A percentile compares a stretch with the other conserved stretches of the same genome.
These are phyloP conservation scores for Musa balbisiana DNA, from an alignment of 202 grass and related monocot genomes.

Conservation along the genomic window DNA sequence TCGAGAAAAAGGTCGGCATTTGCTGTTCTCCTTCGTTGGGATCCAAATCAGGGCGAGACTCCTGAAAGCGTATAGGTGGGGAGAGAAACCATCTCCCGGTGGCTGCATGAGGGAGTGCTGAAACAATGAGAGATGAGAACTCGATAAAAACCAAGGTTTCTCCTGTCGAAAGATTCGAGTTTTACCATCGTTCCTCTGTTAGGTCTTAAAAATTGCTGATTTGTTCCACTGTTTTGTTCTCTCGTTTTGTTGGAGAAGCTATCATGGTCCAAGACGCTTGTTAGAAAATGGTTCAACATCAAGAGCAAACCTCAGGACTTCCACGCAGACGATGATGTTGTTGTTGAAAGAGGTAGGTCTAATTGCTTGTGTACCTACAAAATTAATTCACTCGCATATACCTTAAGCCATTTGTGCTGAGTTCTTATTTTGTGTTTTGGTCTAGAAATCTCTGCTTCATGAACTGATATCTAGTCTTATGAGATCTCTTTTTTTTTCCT, in stretches of 20 bases:
- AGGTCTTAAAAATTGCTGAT: neutral
- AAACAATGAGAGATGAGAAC: conserved; percentile 98
- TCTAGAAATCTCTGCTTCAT: too few relatives aligned
- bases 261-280: conserved; percentile 80
- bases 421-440: neutral
- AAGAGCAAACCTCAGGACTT: conserved; percentile 82
- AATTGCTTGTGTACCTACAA: conserved; percentile 15
- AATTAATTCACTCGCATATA: neutral
- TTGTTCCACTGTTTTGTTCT: conserved; percentile 25
- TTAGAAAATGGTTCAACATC: conserved; percentile 96
- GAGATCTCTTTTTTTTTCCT: neutral
- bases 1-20: neutral
- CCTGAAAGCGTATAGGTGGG: neutral
- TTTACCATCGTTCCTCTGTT: conserved; percentile 16
- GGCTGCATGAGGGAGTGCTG: conserved; percentile 70
- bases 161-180: conserved; percentile 15
- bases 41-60: neutral
- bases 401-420: neutral
- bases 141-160: conserved; percentile 85
- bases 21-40: neutral
- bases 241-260: conserved; percentile 45
- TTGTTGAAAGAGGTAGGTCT: conserved; percentile 45
- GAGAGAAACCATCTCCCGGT: neutral
- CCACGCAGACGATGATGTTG: conserved; percentile 61
- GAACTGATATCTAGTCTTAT: too few relatives aligned